Base-by-base conservation (phyloP, 2,329 filamentous ascomycete species). In the Colletotrichum sp. region DNA sequence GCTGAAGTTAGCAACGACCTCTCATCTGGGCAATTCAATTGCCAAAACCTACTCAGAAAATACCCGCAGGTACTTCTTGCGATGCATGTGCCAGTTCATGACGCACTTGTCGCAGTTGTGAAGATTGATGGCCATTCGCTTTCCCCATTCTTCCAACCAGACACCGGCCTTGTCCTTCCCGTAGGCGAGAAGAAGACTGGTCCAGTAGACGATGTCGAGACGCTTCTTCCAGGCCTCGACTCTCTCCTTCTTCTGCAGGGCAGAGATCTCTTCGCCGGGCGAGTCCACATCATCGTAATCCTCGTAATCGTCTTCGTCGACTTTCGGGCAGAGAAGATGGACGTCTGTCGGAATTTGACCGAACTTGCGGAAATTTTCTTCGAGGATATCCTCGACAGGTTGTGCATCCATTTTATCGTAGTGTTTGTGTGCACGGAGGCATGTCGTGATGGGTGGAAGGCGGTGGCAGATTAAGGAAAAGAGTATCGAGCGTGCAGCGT, bases 61-160 rank as follows among this genome's bases (percentile, higher is more conserved):
- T 62, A 89, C 86, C 73, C 91, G 90, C 36, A 94, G 84, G 76
- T 93, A 90, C 69, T 86, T 84, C 74, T 90, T 89, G 75, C 94
- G 92, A 34, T 88, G 89, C 79, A 91, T 91, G 81, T 96, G 94
- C 89, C 94, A 96, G 77, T 92, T 92, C 75, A 91, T 88, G 66
- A 94, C 92, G 80, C 94, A 96, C 66, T 90, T 87, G 67, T 94
- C 90, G 82, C 94, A 96, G 71, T 84, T 86, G 71, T 87, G 89
- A 29, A 96, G 86, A 51, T 89, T 88, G 13, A 84, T 81, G 75
- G 93, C 90, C 24, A 93, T 85, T 24, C 89, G 87, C 7, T 83
- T 78, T 66, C 86, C 88, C 78, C 94, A 93, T 76, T 90, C 89
- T 16, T 87, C 84, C 55, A 92, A 86, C 83, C 93, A 89, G 73